Conservation (phyloP, 257 asterid genomes). For the Fraxinus pennsylvanica region DNA sequence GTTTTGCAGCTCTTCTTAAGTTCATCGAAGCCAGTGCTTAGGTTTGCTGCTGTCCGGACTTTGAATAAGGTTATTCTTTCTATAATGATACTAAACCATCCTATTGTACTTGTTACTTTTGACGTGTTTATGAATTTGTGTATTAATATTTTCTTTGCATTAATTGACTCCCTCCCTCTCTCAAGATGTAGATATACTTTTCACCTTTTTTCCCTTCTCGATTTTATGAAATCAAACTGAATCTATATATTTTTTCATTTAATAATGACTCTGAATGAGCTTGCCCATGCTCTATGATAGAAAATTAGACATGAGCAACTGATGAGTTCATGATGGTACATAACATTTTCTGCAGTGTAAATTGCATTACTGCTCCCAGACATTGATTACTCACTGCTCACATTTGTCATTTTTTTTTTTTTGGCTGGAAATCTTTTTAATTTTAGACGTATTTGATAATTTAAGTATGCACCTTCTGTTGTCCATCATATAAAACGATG, state of each 20-base stretch:
- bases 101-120: not conserved
- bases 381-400: not conserved
- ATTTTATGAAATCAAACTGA: not conserved
- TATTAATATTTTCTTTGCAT: not conserved
- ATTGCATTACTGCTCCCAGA: not conserved
- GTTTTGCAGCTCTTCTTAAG: constrained; percentile 86
- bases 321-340: not conserved
- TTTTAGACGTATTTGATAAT: not conserved
- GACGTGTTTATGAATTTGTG: not conserved
- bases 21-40: constrained; percentile 89
- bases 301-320: not conserved
- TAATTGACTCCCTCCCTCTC: constrained; percentile 7
- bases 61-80: constrained; percentile 72
- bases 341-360: not conserved
- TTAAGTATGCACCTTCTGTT: not conserved
- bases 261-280: not conserved
- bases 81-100: constrained; percentile 8
- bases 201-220: not conserved
- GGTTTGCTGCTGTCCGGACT: constrained; percentile 97
- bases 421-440: not conserved
- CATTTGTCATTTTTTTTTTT: not conserved
- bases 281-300: not conserved
- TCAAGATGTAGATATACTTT: constrained; percentile 5
- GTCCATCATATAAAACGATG: constrained; percentile 1
- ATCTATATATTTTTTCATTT: not conserved